Evolutionary conservation across 768 basidiomycete species (phyloP).

Genomic region (Clitopilus passeckerianus): DNA sequence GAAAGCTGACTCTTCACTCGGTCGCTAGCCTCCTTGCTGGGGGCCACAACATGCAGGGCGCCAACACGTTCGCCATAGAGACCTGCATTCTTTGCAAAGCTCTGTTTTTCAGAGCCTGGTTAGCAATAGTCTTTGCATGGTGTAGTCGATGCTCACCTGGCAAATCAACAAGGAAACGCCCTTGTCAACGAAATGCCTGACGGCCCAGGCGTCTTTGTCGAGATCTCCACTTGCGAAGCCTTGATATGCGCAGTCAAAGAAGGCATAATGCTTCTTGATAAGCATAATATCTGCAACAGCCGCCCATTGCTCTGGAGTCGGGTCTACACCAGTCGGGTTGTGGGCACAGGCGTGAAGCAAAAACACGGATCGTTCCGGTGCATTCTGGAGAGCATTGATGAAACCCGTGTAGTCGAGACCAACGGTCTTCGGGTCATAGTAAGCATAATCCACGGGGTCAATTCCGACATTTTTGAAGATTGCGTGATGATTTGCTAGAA

Average conservation of each 20-base stretch:
- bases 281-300: constrained; percentile 69
- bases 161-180: constrained; percentile 80
- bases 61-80: constrained; percentile 94
- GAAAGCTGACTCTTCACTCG: constrained; percentile 85
- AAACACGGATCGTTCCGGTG: constrained; percentile 77
- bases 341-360: constrained; percentile 93
- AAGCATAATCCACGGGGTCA: constrained; percentile 83
- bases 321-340: constrained; percentile 96
- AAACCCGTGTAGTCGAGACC: constrained; percentile 79
- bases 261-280: constrained; percentile 74
- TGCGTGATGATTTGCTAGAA: constrained; percentile 80
- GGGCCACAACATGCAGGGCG: constrained; percentile 81
- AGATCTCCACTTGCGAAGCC: constrained; percentile 94
- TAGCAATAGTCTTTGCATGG: not conserved
- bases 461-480: constrained; percentile 91
- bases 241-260: constrained; percentile 97
- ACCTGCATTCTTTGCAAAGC: constrained; percentile 96
- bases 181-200: constrained; percentile 77
- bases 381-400: constrained; percentile 50
- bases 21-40: constrained; percentile 57
- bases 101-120: too few relatives aligned
- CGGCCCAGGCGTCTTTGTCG: constrained; percentile 88
- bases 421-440: constrained; percentile 89
- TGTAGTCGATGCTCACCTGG: constrained; percentile 51
- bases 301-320: constrained; percentile 83